Percentiles rank a stretch among this genome's conserved stretches.
These are phyloP conservation scores for Debaryomyces psychrophilus DNA, from an alignment of 1,139 yeast species.

Conservation along the genomic window DNA sequence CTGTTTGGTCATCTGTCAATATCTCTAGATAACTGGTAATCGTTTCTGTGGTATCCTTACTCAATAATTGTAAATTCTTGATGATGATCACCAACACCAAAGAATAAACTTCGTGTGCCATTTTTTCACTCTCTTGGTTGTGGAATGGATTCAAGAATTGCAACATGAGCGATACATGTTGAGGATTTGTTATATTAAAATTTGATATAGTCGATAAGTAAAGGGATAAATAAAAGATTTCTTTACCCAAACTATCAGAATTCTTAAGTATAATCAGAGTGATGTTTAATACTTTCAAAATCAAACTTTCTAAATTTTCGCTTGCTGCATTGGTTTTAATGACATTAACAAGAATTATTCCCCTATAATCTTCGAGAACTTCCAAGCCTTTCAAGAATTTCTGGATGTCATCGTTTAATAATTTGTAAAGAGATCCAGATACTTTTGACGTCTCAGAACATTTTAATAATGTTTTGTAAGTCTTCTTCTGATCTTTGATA, in stretches of 20 bases:
- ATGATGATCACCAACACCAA: conserved; percentile 30
- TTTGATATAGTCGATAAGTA: conserved; percentile 25
- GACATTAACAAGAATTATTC: conserved; percentile 19
- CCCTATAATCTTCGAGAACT: conserved; percentile 23
- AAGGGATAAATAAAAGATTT: conserved; percentile 19
- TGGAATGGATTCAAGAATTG: conserved; percentile 22
- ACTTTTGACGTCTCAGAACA: conserved; percentile 19
- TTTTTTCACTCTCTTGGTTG: conserved; percentile 14
- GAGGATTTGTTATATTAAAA: conserved; percentile 24
- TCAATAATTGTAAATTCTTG: conserved; percentile 23
- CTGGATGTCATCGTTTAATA: conserved; percentile 23
- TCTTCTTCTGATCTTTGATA: not conserved
- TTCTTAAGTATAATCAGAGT: conserved; percentile 18
- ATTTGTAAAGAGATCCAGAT: conserved; percentile 19
- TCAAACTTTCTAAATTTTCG: conserved; percentile 11
- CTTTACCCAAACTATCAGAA: conserved; percentile 11
- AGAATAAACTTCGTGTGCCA: conserved; percentile 19
- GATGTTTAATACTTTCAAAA: conserved; percentile 18
- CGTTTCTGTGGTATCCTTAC: conserved; percentile 21
- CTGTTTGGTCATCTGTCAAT: conserved; percentile 22
- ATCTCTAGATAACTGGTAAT: conserved; percentile 31
- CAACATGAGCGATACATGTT: conserved; percentile 30
- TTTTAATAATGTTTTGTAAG: conserved; percentile 9
- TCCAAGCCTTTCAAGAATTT: conserved; percentile 23
- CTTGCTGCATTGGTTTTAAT: conserved; percentile 12